Evolutionary conservation across 768 basidiomycete genomes (phyloP), one percentile per base, ranked within the genome.

Genomic region (Auricularia sp.): DNA sequence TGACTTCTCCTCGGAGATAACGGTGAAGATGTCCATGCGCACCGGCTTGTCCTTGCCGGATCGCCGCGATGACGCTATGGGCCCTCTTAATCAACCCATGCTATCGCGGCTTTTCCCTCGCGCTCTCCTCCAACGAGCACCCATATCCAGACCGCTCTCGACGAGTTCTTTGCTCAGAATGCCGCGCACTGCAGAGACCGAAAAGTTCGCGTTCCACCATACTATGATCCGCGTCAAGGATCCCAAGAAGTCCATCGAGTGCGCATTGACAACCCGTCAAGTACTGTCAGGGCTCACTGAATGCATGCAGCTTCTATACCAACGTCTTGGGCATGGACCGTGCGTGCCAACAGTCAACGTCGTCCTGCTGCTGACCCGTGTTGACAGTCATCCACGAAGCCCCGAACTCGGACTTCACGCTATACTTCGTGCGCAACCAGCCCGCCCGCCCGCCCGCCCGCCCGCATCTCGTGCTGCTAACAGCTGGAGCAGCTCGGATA

Each of bases 191-290:
- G 71, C 83, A 71, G 86, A 85, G 70, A 88, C 87, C 7, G 81
- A 85, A 1, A 82, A 83, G 69, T 88, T 85, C 77, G 82, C 80
- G 88, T 86, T 89, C 77, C 91, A 92, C 73, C 91, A 94, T 75
- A 90, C 89, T 21, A 93, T 92, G 92, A 74, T 94, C 70, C 84
- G 94, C 69, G 81, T 96, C 73, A 94, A 88, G 79, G 92, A 96
- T 73, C 88, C 93, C 7, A 85, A 92, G 69, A 80, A 76, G 56
- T 94, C 92, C 18, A 73, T 96, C 66, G 77, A 81, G 24, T 98
- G 94, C 76, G 70, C 81, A 21, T 18, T n/a, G 5, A 14, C 7
- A 37, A 4, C 62, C 29, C 16, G 44, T 45, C 44, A 24, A 16
- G 44, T 21, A 42, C 13, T 29, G 29, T 14, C 39, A 42, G 47